Evolutionary conservation across 2,329 filamentous ascomycete species (phyloP).

Genomic region (Knufia petricola): DNA sequence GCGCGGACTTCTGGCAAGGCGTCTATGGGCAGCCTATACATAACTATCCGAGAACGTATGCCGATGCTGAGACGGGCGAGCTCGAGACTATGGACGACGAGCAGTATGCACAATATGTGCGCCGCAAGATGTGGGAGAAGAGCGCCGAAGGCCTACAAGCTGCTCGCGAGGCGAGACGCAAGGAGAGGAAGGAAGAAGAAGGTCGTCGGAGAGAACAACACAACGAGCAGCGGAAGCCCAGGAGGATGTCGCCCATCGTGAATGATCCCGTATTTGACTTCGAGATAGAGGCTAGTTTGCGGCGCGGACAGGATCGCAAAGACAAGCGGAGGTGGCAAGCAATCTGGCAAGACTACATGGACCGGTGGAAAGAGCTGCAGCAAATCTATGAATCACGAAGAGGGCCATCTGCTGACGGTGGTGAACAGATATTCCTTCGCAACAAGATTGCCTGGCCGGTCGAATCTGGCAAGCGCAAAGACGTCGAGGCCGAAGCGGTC

Average conservation of each 20-base stretch:
- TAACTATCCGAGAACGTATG: slow-evolving; percentile 52
- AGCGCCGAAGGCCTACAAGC: slow-evolving; percentile 75
- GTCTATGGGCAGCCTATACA: slow-evolving; percentile 97
- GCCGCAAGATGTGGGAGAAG: slow-evolving; percentile 89
- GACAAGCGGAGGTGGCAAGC: slow-evolving; percentile 45
- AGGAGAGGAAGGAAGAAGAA: slow-evolving; percentile 39
- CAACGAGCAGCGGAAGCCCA: slow-evolving; percentile 30
- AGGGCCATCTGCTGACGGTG: slow-evolving; percentile 9
- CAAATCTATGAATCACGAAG: slow-evolving; percentile 17
- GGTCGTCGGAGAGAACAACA: slow-evolving; percentile 32
- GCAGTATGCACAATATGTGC: slow-evolving; percentile 78
- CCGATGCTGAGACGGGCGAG: slow-evolving; percentile 42
- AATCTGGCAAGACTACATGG: slow-evolving; percentile 56
- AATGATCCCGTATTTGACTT: slow-evolving; percentile 40
- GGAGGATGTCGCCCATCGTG: slow-evolving; percentile 19
- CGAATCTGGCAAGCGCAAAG: slow-evolving; percentile 46
- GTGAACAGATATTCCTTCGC: slow-evolving; percentile 25
- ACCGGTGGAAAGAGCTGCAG: slow-evolving; percentile 51
- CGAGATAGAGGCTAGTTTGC: slow-evolving; percentile 61
- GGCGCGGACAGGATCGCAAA: slow-evolving; percentile 55
- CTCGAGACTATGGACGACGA: slow-evolving; percentile 86
- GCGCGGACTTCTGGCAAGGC: slow-evolving; percentile 85
- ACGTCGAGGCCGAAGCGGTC: slow-evolving; percentile 52
- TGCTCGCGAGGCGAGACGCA: slow-evolving; percentile 56
- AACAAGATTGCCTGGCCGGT: slow-evolving; percentile 64